phyloP scores from a whole-genome alignment of 371 early-diverging fungal genomes.

The Capniomyces stellatus region DNA sequence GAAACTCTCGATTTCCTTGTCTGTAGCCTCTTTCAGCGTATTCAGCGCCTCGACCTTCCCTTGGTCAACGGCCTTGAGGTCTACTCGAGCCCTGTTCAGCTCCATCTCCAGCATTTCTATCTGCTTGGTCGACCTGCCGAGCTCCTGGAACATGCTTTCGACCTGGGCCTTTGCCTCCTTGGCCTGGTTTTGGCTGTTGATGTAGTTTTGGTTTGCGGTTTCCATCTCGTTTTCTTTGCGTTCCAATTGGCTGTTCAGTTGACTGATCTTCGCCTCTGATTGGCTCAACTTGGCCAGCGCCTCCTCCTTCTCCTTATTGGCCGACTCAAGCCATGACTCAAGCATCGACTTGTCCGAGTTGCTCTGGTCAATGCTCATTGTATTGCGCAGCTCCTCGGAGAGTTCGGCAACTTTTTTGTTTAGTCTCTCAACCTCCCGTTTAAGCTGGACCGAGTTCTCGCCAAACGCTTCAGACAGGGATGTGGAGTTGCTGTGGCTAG shows the following conservation, averaged over 20 bases:
- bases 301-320: slow-evolving; percentile 28
- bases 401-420: slow-evolving; percentile 44
- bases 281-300: not conserved
- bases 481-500: slow-evolving; percentile 28
- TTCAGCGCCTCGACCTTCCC: slow-evolving; percentile 17
- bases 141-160: slow-evolving; percentile 18
- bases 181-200: not conserved
- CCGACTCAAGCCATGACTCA: slow-evolving; percentile 9
- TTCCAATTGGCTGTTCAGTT: not conserved
- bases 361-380: too few species aligned
- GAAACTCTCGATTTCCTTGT: slow-evolving; percentile 22
- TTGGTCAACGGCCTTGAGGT: slow-evolving; percentile 12
- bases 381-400: slow-evolving; percentile 40
- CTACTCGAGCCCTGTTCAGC: slow-evolving; percentile 18
- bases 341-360: slow-evolving; percentile 38
- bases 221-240: not conserved
- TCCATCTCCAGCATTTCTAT: slow-evolving; percentile 22
- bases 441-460: slow-evolving; percentile 30
- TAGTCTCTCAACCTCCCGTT: slow-evolving; percentile 46
- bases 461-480: slow-evolving; percentile 8
- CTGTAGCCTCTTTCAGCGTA: slow-evolving; percentile 19
- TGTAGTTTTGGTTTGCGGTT: not conserved
- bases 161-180: slow-evolving; percentile 16
- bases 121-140: slow-evolving; percentile 6
- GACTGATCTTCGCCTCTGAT: not conserved